Conservation (phyloP, 352 stramenopile species). For the Phytophthora ohioensis region DNA sequence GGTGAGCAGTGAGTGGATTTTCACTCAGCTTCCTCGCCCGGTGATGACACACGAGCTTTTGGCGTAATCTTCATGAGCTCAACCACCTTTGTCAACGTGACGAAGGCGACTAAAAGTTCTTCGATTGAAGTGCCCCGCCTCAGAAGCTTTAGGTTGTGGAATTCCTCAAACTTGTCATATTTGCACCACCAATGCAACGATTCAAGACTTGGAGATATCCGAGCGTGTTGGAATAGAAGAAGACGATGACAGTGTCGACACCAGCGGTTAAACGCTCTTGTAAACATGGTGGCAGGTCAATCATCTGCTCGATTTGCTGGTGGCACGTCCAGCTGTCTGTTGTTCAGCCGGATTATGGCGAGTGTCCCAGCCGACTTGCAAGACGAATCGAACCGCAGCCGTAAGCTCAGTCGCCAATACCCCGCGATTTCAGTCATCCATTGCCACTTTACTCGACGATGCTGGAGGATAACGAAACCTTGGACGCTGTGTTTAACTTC, state of each 20-base stretch:
- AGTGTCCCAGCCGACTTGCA: constrained; percentile 10
- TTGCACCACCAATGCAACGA: too few species aligned
- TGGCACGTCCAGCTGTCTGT: not conserved
- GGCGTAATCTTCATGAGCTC: constrained; percentile 4
- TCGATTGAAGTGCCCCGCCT: not conserved
- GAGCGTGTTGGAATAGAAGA: too few species aligned
- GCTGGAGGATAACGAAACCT: constrained; percentile 13
- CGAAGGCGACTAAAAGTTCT: not conserved
- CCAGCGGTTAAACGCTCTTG: not conserved
- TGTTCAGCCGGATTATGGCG: constrained; percentile 19
- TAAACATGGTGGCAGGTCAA: constrained; percentile 1
- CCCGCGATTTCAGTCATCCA: constrained; percentile 11
- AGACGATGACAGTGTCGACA: not conserved
- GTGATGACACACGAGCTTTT: constrained; percentile 4
- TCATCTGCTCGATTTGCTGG: constrained; percentile 10
- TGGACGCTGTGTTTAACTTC: constrained; percentile 29
- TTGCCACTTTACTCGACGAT: not conserved
- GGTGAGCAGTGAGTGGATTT: constrained; percentile 13
- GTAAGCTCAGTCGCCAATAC: not conserved
- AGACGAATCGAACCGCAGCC: constrained; percentile 13
- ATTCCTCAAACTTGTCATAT: not conserved
- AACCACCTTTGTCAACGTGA: constrained; percentile 10
- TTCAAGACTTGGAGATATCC: too few species aligned
- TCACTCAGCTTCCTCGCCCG: not conserved
- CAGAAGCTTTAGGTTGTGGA: not conserved